Conservation (phyloP, 306 rosid species). For the Sesbania bispinosa region DNA sequence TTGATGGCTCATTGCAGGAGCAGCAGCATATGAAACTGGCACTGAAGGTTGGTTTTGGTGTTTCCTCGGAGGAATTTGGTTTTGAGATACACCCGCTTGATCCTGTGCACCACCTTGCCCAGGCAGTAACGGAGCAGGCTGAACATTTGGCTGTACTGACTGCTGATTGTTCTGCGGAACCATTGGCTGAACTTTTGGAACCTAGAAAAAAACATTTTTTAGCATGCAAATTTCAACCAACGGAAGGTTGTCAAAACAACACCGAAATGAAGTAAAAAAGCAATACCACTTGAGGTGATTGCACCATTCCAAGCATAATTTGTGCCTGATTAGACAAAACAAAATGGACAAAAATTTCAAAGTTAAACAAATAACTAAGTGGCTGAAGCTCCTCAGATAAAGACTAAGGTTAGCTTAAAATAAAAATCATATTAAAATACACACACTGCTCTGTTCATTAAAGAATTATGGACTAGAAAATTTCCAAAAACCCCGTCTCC, state of each 20-base stretch:
- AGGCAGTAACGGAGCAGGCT: conserved; percentile 49
- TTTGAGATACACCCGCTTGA: conserved; percentile 61
- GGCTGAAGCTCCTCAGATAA: not conserved
- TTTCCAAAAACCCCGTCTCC: not conserved
- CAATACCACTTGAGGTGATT: conserved; percentile 77
- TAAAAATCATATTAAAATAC: not conserved
- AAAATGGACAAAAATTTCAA: conserved; percentile 13
- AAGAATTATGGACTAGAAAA: not conserved
- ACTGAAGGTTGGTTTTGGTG: conserved; percentile 61
- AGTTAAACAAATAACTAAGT: conserved; percentile 11
- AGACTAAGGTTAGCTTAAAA: not conserved
- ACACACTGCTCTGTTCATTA: not conserved
- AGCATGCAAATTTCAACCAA: not conserved
- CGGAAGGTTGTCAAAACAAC: conserved; percentile 11
- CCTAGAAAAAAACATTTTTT: conserved; percentile 40
- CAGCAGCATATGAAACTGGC: conserved; percentile 55
- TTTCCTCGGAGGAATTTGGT: conserved; percentile 54
- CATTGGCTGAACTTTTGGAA: conserved; percentile 69
- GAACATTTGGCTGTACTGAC: conserved; percentile 49
- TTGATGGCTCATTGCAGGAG: conserved; percentile 58
- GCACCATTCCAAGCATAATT: conserved; percentile 99
- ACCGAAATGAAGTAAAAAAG: conserved; percentile 3
- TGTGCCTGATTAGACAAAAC: conserved; percentile 65
- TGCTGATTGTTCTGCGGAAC: conserved; percentile 60
- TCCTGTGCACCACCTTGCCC: conserved; percentile 57